Conservation (phyloP, 768 basidiomycete genomes). For the Kwoniella heveanensis region DNA sequence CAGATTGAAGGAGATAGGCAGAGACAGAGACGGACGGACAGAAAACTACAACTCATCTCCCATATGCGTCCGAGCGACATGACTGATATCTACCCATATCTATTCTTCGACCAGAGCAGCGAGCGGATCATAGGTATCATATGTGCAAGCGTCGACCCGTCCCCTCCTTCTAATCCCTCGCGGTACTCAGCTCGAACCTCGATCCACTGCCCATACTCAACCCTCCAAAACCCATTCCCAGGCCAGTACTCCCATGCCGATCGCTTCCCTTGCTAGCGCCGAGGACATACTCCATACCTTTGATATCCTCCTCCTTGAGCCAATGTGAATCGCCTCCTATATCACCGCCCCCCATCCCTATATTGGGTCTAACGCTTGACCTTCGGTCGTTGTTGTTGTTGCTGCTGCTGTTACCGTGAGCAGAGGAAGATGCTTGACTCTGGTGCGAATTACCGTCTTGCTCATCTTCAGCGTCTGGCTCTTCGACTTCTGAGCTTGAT, state of each 20-base stretch:
- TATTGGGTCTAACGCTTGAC: neutral
- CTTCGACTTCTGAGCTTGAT: slow-evolving; percentile 1
- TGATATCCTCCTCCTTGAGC: slow-evolving; percentile 8
- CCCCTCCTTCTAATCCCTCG: slow-evolving; percentile 4
- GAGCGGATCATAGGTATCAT: too few relatives aligned
- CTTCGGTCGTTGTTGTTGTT: neutral
- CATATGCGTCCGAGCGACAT: too few relatives aligned
- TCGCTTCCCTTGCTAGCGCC: neutral
- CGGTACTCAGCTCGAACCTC: slow-evolving; percentile 15
- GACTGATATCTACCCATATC: too few relatives aligned
- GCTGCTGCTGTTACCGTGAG: too few relatives aligned
- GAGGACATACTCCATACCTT: slow-evolving; percentile 16
- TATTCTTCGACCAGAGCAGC: too few relatives aligned
- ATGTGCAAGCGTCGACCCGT: too few relatives aligned
- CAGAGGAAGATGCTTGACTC: too few relatives aligned
- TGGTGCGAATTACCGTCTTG: neutral
- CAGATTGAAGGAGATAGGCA: too few relatives aligned
- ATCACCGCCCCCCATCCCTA: slow-evolving; percentile 4
- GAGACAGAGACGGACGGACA: too few relatives aligned
- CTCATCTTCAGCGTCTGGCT: neutral
- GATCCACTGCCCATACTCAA: slow-evolving; percentile 10
- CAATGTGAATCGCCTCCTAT: slow-evolving; percentile 1
- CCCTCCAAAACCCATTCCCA: slow-evolving; percentile 2
- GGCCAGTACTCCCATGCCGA: neutral
- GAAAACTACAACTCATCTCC: too few relatives aligned